Base-by-base conservation (phyloP, 257 asterid genomes). In the Nicotiana obtusifolia region DNA sequence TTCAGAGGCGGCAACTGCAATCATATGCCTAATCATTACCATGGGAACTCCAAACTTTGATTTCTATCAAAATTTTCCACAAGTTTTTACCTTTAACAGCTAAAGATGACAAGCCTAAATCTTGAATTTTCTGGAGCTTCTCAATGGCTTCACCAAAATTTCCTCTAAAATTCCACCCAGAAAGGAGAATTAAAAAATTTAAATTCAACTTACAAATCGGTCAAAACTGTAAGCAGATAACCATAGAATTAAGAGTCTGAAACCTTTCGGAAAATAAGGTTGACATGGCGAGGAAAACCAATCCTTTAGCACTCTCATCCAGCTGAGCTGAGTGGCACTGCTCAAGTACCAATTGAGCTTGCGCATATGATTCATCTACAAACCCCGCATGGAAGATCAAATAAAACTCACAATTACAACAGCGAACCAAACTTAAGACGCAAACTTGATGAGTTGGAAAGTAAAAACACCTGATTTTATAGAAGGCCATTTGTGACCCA, bases 1-100 rank as follows among this genome's bases (percentile, higher is more conserved):
- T 91, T 95, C 99, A 1, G 91, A 81, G 77, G 97, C 97, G 81
- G 98, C 97, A 91, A 94, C 99, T 95, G 88, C 88, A 91, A 83
- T 81, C 86, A 81, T 75, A 49, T 49, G 64, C 1, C 16, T 24
- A 75, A 49, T 7, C 6, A 64, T 49, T 26, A 75, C 80, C 62
- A 26, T 15, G 44, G 24, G 80, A 75, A 75, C 26, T 49, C 52
- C 80, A 49, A 24, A 15, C 44, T 75, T 20, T 49, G 80, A 20
- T 4, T 75, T 75, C 24, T 24, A 49, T 49, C 64, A 26, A 4
- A 44, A 75, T 17, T 26, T 41, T 3, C 80, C 47, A 75, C 44
- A 49, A 73, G 26, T 75, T 75, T 65, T 83, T 85, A 95, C 99
- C 98, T 91, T 90, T 92, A 53, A 95, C 85, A 81, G 88, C 90